These are phyloP conservation scores for Thermothelomyces thermophilus DNA, from an alignment of 2,329 filamentous ascomycete genomes.

Conservation along the genomic window DNA sequence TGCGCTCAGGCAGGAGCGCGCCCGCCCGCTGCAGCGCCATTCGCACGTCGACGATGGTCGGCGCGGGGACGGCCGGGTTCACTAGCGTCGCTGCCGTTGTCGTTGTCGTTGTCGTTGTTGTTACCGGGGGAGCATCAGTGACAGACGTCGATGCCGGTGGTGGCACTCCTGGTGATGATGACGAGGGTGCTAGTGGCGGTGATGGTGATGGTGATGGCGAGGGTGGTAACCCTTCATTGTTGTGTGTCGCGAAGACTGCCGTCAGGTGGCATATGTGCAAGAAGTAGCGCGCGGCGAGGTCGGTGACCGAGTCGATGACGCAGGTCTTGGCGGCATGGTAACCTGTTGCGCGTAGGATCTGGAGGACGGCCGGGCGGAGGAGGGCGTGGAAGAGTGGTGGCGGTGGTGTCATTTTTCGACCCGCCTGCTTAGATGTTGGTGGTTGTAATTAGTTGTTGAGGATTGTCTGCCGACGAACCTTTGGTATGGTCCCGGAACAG, in stretches of 20 bases:
- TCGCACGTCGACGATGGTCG: conserved; percentile 70
- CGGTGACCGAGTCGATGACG: conserved; percentile 81
- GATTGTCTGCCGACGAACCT: neutral
- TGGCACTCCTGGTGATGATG: neutral
- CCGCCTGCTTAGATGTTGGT: neutral
- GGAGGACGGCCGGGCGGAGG: conserved; percentile 77
- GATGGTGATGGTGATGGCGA: neutral
- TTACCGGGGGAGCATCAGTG: neutral
- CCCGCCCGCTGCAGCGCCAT: conserved; percentile 80
- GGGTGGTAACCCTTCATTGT: conserved; percentile 54
- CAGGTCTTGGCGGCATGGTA: conserved; percentile 77
- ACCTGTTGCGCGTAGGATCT: conserved; percentile 85
- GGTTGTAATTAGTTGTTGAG: neutral
- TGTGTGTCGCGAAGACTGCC: conserved; percentile 62
- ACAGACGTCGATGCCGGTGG: neutral
- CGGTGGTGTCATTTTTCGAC: conserved; percentile 37
- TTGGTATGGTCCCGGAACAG: no score
- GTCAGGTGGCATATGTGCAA: conserved; percentile 66
- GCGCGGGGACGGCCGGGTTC: conserved; percentile 29
- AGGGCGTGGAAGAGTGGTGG: conserved; percentile 61
- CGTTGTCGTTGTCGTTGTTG: neutral
- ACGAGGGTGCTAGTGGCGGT: neutral
- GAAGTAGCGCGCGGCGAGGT: conserved; percentile 78
- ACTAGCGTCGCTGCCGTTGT: neutral
- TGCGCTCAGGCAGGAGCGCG: conserved; percentile 61